These are phyloP conservation scores for Endoconidiophora laricicola DNA, from an alignment of 2,329 filamentous ascomycete species.

Conservation along the genomic window DNA sequence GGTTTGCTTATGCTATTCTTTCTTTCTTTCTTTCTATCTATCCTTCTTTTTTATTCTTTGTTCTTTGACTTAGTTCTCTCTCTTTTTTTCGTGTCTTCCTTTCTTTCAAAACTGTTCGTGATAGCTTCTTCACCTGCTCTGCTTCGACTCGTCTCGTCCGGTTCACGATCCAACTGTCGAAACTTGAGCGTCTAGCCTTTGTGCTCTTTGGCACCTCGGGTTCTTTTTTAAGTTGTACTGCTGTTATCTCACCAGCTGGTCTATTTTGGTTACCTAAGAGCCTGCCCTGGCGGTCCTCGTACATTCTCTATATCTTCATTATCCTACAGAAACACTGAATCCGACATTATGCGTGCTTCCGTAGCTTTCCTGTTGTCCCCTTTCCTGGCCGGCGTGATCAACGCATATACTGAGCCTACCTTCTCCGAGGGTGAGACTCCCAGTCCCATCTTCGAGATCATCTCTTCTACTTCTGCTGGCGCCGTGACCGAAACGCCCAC, in stretches of 20 bases:
- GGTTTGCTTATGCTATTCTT: constrained; percentile 17
- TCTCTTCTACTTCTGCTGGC: background rate
- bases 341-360: constrained; percentile 3
- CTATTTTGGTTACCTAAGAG: background rate
- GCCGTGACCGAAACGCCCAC: background rate
- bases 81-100: background rate
- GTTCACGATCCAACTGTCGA: background rate
- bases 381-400: constrained; percentile 1
- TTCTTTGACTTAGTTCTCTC: background rate
- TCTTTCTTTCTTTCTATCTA: constrained; percentile 5
- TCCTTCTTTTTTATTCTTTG: constrained; percentile 12
- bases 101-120: background rate
- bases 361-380: constrained; percentile 5
- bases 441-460: constrained; percentile 10
- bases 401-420: constrained; percentile 5
- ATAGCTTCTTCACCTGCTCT: background rate
- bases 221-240: background rate
- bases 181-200: background rate
- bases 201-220: background rate
- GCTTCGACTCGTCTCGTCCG: background rate
- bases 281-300: background rate
- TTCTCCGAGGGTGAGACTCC: constrained; percentile 7
- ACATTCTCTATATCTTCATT: background rate
- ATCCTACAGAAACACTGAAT: background rate
- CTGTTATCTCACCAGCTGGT: background rate